Conservation (phyloP, 805 yeast genomes). For the Candida endomychidarum region DNA sequence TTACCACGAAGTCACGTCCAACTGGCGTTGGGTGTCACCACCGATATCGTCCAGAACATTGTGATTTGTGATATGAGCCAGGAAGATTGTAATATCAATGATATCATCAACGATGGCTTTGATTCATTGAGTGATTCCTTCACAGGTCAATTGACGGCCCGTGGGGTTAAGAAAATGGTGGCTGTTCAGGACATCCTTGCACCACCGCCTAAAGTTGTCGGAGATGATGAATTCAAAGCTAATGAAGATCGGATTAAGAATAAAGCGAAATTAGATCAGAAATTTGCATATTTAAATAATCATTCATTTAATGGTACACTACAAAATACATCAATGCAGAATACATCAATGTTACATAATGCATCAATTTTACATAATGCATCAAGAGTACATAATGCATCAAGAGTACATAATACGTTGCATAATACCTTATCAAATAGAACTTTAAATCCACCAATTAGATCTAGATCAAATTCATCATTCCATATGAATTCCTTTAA, state of each 20-base stretch:
- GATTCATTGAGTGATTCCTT: constrained; percentile 22
- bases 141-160: constrained; percentile 27
- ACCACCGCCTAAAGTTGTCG: background rate
- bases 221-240: constrained; percentile 18
- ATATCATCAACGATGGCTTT: constrained; percentile 24
- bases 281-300: constrained; percentile 32
- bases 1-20: constrained; percentile 17
- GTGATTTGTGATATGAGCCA: constrained; percentile 35
- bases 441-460: no score
- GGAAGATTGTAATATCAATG: constrained; percentile 25
- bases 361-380: no score
- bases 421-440: no score
- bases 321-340: background rate
- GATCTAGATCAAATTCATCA: no score
- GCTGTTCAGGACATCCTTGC: background rate
- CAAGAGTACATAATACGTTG: no score
- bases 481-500: constrained; percentile 1
- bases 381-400: no score
- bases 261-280: constrained; percentile 28
- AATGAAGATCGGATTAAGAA: constrained; percentile 26
- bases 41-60: constrained; percentile 21
- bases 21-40: constrained; percentile 16
- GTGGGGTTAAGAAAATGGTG: constrained; percentile 32
- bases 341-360: no score
- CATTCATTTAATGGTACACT: constrained; percentile 19